These are phyloP conservation scores for Phanerochaete sordida DNA, from an alignment of 768 basidiomycete species.

Conservation along the genomic window DNA sequence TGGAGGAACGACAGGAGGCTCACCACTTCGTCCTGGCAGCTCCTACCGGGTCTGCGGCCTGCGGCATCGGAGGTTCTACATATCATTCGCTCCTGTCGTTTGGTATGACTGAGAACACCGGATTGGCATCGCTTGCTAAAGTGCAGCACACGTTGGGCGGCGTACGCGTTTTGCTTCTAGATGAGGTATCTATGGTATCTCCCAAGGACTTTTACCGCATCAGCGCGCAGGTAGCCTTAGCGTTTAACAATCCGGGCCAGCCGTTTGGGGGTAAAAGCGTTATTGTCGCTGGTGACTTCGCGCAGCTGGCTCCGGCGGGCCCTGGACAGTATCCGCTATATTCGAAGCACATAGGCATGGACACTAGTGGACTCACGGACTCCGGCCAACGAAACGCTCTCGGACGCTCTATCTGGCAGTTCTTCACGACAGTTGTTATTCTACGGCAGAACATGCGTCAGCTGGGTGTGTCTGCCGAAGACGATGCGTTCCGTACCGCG, in stretches of 20 bases:
- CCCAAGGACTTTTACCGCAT: conserved; percentile 27
- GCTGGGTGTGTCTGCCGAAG: conserved; percentile 14
- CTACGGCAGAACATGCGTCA: conserved; percentile 17
- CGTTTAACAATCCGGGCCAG: conserved; percentile 9
- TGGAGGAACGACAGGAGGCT: conserved; percentile 7
- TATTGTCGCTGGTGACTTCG: conserved; percentile 44
- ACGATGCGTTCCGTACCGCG: conserved; percentile 7
- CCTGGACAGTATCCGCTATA: too few relatives aligned
- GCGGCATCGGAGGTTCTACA: conserved; percentile 18
- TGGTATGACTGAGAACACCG: neutral
- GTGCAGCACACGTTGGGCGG: conserved; percentile 10
- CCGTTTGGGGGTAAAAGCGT: conserved; percentile 38
- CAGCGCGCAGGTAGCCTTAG: conserved; percentile 18
- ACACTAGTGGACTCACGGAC: too few relatives aligned
- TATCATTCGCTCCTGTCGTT: conserved; percentile 19
- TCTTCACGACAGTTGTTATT: neutral
- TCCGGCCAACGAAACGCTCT: too few relatives aligned
- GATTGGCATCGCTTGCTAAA: conserved; percentile 2
- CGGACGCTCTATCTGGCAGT: too few relatives aligned
- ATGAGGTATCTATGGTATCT: conserved; percentile 42
- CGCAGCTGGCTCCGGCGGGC: conserved; percentile 32
- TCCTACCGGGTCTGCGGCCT: conserved; percentile 18
- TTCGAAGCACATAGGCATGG: too few relatives aligned
- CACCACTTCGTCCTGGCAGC: conserved; percentile 12
- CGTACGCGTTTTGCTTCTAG: conserved; percentile 37